Conservation (phyloP, 225 moss, liverwort and hornwort genomes). For the Pseudisothecium myosuroides region DNA sequence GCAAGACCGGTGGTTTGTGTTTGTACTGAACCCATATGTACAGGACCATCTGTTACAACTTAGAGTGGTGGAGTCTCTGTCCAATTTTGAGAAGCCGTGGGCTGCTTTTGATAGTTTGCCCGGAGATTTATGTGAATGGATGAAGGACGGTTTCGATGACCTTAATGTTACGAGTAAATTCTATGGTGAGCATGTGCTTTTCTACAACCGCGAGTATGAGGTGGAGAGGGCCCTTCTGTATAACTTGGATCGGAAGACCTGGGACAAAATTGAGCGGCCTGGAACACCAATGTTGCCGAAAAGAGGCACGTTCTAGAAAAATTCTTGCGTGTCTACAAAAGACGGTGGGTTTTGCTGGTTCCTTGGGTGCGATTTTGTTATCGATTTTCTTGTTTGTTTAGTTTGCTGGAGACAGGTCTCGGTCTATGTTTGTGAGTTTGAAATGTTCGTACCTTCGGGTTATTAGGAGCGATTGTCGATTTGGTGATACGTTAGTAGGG, state of each 20-base stretch:
- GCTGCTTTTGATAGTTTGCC: not conserved
- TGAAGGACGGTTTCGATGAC: not conserved
- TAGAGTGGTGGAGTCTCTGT: rapidly evolving
- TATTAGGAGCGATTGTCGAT: not conserved
- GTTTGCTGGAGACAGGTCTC: not conserved
- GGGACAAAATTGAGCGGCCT: not conserved
- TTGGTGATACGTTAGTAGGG: not conserved
- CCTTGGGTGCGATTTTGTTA: not conserved
- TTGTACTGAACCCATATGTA: no score
- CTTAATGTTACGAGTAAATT: not conserved
- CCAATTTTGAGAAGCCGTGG: not conserved
- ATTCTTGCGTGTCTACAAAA: not conserved
- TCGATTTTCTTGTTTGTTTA: not conserved
- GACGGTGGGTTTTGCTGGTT: not conserved
- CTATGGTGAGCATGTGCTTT: not conserved
- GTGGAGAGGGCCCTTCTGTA: not conserved
- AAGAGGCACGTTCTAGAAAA: not conserved
- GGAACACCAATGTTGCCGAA: not conserved
- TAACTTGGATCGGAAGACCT: not conserved
- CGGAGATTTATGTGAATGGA: not conserved
- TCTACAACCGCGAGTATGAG: not conserved
- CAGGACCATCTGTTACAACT: no score
- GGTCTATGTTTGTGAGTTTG: not conserved
- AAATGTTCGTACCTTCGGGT: not conserved
- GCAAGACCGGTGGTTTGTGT: no score